phyloP scores from a whole-genome alignment of 768 basidiomycete genomes.

The Fibroporia radiculosa region DNA sequence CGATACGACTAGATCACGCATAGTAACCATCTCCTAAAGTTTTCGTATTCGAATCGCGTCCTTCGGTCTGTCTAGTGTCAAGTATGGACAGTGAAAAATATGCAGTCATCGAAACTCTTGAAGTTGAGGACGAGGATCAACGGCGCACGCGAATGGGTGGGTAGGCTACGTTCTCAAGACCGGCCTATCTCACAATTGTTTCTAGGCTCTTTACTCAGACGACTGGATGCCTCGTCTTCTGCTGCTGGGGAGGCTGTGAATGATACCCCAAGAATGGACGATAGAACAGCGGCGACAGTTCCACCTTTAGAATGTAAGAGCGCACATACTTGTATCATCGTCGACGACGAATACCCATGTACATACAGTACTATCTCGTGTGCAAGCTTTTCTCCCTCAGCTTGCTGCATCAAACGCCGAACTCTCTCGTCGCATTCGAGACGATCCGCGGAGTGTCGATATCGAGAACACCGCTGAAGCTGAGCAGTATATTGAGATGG shows the following conservation, averaged over 20 bases:
- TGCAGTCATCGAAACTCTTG: slow-evolving; percentile 9
- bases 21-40: too few relatives aligned
- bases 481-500: slow-evolving; percentile 54
- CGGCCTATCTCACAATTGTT: background rate
- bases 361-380: slow-evolving; percentile 53
- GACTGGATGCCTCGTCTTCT: background rate
- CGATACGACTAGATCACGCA: too few relatives aligned
- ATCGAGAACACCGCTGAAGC: slow-evolving; percentile 56
- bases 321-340: background rate
- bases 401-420: slow-evolving; percentile 57
- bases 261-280: slow-evolving; percentile 23
- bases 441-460: slow-evolving; percentile 53
- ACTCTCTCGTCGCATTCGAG: slow-evolving; percentile 36
- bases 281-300: slow-evolving; percentile 28
- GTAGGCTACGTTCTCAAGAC: background rate
- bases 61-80: too few relatives aligned
- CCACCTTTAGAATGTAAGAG: slow-evolving; percentile 45
- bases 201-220: background rate
- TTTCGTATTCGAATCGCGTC: too few relatives aligned
- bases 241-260: slow-evolving; percentile 10
- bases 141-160: slow-evolving; percentile 17
- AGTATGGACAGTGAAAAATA: background rate
- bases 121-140: slow-evolving; percentile 15
- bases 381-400: slow-evolving; percentile 61
- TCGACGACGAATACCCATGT: background rate